Conservation (phyloP, 768 basidiomycete species). For the Cystobasidium ongulense region DNA sequence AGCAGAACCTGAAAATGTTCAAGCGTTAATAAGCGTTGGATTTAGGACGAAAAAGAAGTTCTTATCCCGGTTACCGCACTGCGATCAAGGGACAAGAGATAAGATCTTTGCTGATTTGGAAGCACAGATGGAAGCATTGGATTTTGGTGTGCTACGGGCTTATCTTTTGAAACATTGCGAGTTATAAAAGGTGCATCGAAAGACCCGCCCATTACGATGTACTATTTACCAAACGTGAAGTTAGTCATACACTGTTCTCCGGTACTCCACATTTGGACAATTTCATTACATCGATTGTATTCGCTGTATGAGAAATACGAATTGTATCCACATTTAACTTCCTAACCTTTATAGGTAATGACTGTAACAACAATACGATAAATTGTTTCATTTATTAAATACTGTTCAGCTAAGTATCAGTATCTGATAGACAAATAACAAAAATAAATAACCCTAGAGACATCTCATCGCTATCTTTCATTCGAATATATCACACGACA, state of each 20-base stretch:
- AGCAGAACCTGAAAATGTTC: constrained; percentile 7
- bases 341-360: background rate
- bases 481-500: background rate
- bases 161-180: background rate
- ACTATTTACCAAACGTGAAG: too few species aligned
- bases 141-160: background rate
- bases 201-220: too few species aligned
- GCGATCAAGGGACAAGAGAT: constrained; percentile 14
- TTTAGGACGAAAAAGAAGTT: constrained; percentile 9
- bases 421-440: too few species aligned
- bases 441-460: too few species aligned
- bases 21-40: constrained; percentile 9
- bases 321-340: too few species aligned
- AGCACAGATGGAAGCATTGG: background rate
- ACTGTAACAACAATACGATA: background rate
- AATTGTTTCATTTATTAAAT: too few species aligned
- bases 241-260: too few species aligned
- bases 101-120: background rate
- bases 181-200: background rate
- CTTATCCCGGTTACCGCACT: background rate
- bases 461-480: background rate
- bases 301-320: too few species aligned
- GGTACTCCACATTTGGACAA: too few species aligned
- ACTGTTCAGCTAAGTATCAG: too few species aligned
- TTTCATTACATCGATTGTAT: too few species aligned